Evolutionary conservation across 1,284 basidiomycete species (phyloP).

Genomic region (Pyrrhoderma noxium): DNA sequence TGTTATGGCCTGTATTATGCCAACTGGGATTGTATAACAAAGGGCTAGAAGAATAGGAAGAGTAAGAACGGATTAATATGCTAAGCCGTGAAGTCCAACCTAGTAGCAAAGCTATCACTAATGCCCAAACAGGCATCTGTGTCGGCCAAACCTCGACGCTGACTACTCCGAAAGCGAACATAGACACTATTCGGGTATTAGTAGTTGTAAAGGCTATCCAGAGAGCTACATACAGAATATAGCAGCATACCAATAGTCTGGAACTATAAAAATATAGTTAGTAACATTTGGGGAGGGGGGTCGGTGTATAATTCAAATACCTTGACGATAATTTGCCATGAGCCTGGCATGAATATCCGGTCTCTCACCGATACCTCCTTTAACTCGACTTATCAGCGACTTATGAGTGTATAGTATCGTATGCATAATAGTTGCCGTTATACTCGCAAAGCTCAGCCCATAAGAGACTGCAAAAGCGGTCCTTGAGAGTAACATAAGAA

Average conservation of each 20-base stretch:
- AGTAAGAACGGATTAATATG: neutral
- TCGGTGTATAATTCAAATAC: neutral
- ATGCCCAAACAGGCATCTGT: constrained; percentile 33
- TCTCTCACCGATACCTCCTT: constrained; percentile 61
- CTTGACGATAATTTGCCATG: constrained; percentile 69
- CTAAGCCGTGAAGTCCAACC: constrained; percentile 21
- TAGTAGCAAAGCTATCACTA: constrained; percentile 44
- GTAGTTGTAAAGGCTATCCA: no score
- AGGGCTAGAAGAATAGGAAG: constrained; percentile 31
- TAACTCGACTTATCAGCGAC: constrained; percentile 60
- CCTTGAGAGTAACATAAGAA: neutral
- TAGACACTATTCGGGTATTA: constrained; percentile 2
- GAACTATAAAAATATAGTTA: constrained; percentile 33
- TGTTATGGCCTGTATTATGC: constrained; percentile 61
- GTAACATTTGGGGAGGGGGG: neutral
- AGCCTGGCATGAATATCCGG: constrained; percentile 83
- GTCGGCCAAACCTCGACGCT: constrained; percentile 48
- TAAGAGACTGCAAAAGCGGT: constrained; percentile 60
- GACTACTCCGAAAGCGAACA: constrained; percentile 45
- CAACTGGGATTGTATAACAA: constrained; percentile 57
- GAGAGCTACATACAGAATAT: constrained; percentile 33
- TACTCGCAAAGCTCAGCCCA: constrained; percentile 54
- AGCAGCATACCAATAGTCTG: constrained; percentile 65
- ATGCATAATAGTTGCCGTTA: constrained; percentile 63
- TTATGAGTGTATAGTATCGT: constrained; percentile 78